Conservation (phyloP, 352 stramenopile genomes). For the Phytophthora pluvialis region DNA sequence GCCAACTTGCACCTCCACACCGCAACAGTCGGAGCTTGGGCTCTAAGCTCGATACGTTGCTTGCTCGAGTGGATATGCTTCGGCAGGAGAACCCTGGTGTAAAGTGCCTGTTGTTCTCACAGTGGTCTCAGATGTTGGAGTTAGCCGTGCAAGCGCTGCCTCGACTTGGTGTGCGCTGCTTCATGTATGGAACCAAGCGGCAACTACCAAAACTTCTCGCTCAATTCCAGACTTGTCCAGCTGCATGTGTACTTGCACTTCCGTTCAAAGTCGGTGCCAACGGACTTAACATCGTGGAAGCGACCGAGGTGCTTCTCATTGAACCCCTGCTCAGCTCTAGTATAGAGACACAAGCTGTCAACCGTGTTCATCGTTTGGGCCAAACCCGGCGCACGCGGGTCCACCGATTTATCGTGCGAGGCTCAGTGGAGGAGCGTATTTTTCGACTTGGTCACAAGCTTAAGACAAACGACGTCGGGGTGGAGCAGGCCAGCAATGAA, state of each 20-base stretch:
- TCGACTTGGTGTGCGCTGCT: constrained; percentile 69
- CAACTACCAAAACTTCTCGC: constrained; percentile 49
- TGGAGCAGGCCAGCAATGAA: constrained; percentile 14
- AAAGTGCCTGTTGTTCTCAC: constrained; percentile 92
- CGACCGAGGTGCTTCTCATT: constrained; percentile 92
- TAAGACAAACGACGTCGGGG: neutral
- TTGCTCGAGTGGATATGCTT: constrained; percentile 54
- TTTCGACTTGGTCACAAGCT: constrained; percentile 41
- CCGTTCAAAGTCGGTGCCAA: constrained; percentile 91
- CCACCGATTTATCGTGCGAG: constrained; percentile 89
- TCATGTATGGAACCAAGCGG: constrained; percentile 69
- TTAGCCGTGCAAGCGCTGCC: constrained; percentile 33
- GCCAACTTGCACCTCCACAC: neutral
- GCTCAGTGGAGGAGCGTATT: constrained; percentile 92
- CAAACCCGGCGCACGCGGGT: constrained; percentile 86
- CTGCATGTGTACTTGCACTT: constrained; percentile 71
- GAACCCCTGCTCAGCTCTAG: constrained; percentile 89
- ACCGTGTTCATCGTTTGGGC: constrained; percentile 91
- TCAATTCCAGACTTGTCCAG: constrained; percentile 59
- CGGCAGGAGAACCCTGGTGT: constrained; percentile 59
- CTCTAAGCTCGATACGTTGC: constrained; percentile 76
- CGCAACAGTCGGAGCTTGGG: constrained; percentile 48
- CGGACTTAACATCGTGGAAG: constrained; percentile 93
- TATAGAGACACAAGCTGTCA: constrained; percentile 90
- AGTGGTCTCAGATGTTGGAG: constrained; percentile 91